phyloP scores from a whole-genome alignment of 495 filamentous ascomycete species.

The Durotheca rogersii region DNA sequence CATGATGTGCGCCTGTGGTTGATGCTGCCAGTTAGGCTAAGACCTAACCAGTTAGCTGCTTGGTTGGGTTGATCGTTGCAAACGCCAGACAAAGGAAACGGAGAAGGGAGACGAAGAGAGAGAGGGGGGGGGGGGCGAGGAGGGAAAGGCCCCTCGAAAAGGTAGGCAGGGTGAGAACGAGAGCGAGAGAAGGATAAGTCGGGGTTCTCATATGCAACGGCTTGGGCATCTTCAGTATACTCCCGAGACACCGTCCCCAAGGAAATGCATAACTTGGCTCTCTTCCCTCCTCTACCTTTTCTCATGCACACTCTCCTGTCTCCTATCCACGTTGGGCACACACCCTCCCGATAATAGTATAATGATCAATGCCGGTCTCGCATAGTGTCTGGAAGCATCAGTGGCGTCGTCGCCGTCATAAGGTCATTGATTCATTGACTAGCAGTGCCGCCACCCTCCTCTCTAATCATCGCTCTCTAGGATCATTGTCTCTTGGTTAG shows the following conservation, averaged over 20 bases:
- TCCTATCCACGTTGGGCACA: constrained; percentile 18
- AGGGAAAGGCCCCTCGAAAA: constrained; percentile 2
- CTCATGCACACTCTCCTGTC: neutral
- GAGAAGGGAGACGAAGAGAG: neutral
- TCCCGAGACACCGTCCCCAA: constrained; percentile 45
- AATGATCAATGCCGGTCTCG: constrained; percentile 24
- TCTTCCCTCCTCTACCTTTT: constrained; percentile 6
- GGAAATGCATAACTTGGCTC: constrained; percentile 12
- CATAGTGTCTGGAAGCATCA: constrained; percentile 15
- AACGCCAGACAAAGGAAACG: constrained; percentile 41
- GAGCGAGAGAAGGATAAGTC: constrained; percentile 16
- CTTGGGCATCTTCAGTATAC: constrained; percentile 35
- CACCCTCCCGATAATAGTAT: constrained; percentile 22
- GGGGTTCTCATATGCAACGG: constrained; percentile 32
- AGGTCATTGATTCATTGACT: constrained; percentile 32
- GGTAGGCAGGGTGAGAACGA: constrained; percentile 4
- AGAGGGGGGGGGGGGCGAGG: constrained; percentile 5
- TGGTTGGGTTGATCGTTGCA: constrained; percentile 31
- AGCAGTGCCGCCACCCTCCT: neutral
- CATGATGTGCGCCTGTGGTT: too few species aligned
- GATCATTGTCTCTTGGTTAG: constrained; percentile 38
- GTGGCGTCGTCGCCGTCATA: constrained; percentile 19
- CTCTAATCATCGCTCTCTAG: constrained; percentile 10
- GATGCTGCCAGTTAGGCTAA: neutral
- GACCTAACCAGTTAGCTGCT: constrained; percentile 1